Conservation (phyloP, 768 basidiomycete species). For the Austroboletus festivus region DNA sequence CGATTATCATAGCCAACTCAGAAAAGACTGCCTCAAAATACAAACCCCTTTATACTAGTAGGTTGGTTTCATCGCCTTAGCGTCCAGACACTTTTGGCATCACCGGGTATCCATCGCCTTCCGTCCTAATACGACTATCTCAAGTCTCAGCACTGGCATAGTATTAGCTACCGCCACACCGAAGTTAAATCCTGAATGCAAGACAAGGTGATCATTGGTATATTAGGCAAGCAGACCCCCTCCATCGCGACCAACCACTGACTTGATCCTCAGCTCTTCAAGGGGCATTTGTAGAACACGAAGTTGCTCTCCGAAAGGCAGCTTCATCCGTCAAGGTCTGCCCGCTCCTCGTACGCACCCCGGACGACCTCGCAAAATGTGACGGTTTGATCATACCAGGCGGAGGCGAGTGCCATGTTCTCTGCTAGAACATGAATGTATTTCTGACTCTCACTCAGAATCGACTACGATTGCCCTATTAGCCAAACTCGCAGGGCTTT, state of each 20-base stretch:
- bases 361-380: constrained; percentile 70
- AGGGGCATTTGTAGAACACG: constrained; percentile 90
- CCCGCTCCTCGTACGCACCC: constrained; percentile 63
- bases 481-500: constrained; percentile 67
- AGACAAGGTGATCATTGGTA: constrained; percentile 39
- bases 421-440: neutral
- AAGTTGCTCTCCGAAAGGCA: constrained; percentile 61
- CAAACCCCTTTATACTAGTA: too few species aligned
- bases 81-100: too few species aligned
- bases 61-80: too few species aligned
- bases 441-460: constrained; percentile 45
- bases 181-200: constrained; percentile 10
- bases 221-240: constrained; percentile 44
- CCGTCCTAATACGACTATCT: too few species aligned
- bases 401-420: constrained; percentile 52
- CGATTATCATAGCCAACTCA: constrained; percentile 4
- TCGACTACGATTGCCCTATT: constrained; percentile 88
- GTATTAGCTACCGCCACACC: too few species aligned
- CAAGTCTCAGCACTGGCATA: too few species aligned
- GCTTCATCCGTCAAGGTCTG: constrained; percentile 43
- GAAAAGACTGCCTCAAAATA: too few species aligned
- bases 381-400: constrained; percentile 92
- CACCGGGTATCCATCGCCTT: too few species aligned
- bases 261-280: constrained; percentile 65
- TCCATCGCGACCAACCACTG: neutral